A percentile compares a stretch with the other conserved stretches of the same genome.
phyloP scores from a whole-genome alignment of 192 early-diverging fungal species.

The Umbelopsis isabellina region DNA sequence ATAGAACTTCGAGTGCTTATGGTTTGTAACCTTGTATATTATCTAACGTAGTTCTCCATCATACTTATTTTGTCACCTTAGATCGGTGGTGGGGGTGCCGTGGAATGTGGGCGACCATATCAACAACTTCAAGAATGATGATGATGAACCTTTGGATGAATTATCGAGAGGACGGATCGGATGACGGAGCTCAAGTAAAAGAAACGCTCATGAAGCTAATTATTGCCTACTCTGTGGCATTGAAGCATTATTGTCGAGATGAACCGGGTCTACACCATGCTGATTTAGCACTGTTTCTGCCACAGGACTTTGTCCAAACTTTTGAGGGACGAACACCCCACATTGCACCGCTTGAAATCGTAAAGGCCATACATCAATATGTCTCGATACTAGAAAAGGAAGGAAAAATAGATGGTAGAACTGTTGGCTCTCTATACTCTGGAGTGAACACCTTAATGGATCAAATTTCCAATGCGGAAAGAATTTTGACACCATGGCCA shows the following conservation, averaged over 20 bases:
- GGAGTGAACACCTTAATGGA: slow-evolving; percentile 42
- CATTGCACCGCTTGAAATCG: slow-evolving; percentile 41
- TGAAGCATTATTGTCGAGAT: slow-evolving; percentile 56
- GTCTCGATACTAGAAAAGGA: slow-evolving; percentile 34
- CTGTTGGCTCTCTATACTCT: slow-evolving; percentile 33
- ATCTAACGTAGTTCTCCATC: no score
- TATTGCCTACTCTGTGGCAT: slow-evolving; percentile 46
- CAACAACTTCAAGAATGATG: not conserved
- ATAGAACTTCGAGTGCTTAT: slow-evolving; percentile 14
- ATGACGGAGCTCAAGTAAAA: slow-evolving; percentile 37
- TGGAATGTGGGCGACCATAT: slow-evolving; percentile 9
- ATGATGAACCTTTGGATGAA: slow-evolving; percentile 6
- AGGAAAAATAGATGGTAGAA: slow-evolving; percentile 35
- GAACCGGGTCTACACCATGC: slow-evolving; percentile 55
- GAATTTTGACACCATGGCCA: slow-evolving; percentile 72
- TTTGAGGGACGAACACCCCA: slow-evolving; percentile 33
- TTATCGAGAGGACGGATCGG: not conserved
- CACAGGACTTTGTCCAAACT: slow-evolving; percentile 41
- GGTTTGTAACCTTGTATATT: not conserved
- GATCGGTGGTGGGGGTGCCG: slow-evolving; percentile 14
- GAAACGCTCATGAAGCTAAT: slow-evolving; percentile 45
- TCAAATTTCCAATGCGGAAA: slow-evolving; percentile 59
- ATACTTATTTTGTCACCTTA: not conserved
- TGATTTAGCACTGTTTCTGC: slow-evolving; percentile 55
- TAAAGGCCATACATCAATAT: slow-evolving; percentile 40